Percentiles rank a stretch among this genome's conserved stretches.
phyloP scores from a whole-genome alignment of 2,329 filamentous ascomycete species.

The Ploettnerulaceae sp. region DNA sequence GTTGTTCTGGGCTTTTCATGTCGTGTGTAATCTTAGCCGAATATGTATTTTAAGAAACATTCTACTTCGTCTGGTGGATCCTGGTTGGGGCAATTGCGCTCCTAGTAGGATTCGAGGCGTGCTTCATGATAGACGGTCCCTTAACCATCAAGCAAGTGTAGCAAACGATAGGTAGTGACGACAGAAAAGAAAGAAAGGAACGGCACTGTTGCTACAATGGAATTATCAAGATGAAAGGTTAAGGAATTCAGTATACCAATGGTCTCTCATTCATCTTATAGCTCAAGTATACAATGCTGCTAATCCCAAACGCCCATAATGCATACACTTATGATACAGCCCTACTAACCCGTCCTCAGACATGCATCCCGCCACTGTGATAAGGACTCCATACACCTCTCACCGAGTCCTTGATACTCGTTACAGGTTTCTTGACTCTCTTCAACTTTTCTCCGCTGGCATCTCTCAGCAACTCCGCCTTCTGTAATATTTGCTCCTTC shows the following conservation, averaged over 20 bases:
- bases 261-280: background rate
- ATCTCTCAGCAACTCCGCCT: constrained; percentile 68
- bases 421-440: constrained; percentile 58
- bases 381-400: constrained; percentile 69
- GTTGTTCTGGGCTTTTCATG: constrained; percentile 1
- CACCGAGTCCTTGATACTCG: constrained; percentile 60
- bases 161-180: background rate
- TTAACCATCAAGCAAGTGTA: background rate
- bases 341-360: constrained; percentile 19
- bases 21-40: background rate
- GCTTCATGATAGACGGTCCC: background rate
- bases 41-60: background rate
- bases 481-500: constrained; percentile 73
- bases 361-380: constrained; percentile 46
- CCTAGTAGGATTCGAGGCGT: background rate
- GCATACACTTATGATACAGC: constrained; percentile 24
- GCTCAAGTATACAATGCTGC: constrained; percentile 6
- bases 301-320: constrained; percentile 25
- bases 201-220: background rate
- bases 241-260: background rate
- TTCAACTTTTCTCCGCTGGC: constrained; percentile 71
- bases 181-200: background rate
- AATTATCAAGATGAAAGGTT: background rate
- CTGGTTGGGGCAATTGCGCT: background rate
- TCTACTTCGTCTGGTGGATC: constrained; percentile 1